Base-by-base conservation (phyloP, 257 asterid species). In the Nyctanthes arbortristis region DNA sequence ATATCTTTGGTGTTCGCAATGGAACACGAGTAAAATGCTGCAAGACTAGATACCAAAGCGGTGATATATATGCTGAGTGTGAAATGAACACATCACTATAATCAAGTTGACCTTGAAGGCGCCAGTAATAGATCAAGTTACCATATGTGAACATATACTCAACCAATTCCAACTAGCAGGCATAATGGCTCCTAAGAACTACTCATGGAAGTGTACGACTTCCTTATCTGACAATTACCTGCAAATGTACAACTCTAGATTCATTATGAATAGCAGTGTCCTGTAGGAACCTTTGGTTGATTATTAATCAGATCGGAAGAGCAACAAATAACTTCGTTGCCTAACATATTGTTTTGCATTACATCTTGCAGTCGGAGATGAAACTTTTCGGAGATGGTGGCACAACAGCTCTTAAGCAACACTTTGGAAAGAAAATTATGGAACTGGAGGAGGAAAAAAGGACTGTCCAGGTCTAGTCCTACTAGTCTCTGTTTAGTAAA, bases 401-500 rank as follows among this genome's bases (percentile, higher is more conserved):
- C 84, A 87, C 99, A 34, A 65, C 81, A 7, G 94, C 99, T 67
- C 96, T 94, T 55, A 91, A 92, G 85, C 98, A 94, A 73, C 99
- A 94, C 69, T 94, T 94, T 7, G 99, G 99, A 24, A 94, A 85
- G 85, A 94, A 92, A 73, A 71, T 94, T 61, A 33, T 84, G 76
- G 99, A 92, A 87, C 99, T 94, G 65, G 99, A 94, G 79, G 99
- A 94, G 70, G 99, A 94, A 82, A 94, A 94, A 70, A 79, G 84
- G 71, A 84, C 88, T 33, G 98, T 89, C 75, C 96, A 94, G 97
- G 99, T 94, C 61, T 61, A 9, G 43, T 47, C 25, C 29, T 61
- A 35, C 47, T 39, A 11, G n/a, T 10, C 3, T 2, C 0, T 7
- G 11, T 7, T 36, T 36, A 7, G 43, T 36, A 36, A 11, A 36